phyloP scores from a whole-genome alignment of 176 grass and related monocot species.

The Microstegium vimineum region DNA sequence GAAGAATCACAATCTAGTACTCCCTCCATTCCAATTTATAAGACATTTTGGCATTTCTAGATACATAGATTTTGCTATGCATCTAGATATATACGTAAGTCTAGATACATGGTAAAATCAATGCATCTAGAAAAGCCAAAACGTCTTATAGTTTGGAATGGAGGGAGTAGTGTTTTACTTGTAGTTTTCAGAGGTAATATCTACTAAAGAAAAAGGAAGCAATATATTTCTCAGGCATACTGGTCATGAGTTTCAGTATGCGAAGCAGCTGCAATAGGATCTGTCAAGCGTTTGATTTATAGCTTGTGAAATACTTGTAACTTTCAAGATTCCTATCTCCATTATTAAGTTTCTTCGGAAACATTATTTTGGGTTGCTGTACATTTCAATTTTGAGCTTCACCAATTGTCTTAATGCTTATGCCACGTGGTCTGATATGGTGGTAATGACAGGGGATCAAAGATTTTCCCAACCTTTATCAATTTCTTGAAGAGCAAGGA shows the following conservation, averaged over 20 bases:
- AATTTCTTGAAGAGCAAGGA: slow-evolving; percentile 94
- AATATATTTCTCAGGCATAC: background rate
- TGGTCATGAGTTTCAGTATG: background rate
- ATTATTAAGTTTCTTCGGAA: background rate
- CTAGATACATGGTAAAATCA: too few species aligned
- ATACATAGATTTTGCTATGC: too few species aligned
- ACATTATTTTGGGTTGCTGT: background rate
- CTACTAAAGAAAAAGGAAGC: background rate
- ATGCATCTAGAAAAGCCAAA: too few species aligned
- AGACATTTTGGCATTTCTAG: too few species aligned
- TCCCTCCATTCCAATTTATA: too few species aligned
- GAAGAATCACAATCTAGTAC: background rate
- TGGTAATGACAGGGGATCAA: slow-evolving; percentile 70
- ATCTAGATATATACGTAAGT: too few species aligned
- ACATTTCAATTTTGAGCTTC: background rate
- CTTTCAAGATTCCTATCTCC: background rate
- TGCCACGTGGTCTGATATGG: background rate
- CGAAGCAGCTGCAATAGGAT: background rate
- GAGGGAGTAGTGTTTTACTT: background rate
- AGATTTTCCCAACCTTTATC: slow-evolving; percentile 61
- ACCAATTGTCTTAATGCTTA: background rate
- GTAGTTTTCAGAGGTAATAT: background rate
- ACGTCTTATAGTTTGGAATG: too few species aligned
- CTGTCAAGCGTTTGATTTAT: background rate
- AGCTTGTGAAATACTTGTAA: background rate